Evolutionary conservation across 768 basidiomycete species (phyloP).

Genomic region (Cystofilobasidium capitatum): DNA sequence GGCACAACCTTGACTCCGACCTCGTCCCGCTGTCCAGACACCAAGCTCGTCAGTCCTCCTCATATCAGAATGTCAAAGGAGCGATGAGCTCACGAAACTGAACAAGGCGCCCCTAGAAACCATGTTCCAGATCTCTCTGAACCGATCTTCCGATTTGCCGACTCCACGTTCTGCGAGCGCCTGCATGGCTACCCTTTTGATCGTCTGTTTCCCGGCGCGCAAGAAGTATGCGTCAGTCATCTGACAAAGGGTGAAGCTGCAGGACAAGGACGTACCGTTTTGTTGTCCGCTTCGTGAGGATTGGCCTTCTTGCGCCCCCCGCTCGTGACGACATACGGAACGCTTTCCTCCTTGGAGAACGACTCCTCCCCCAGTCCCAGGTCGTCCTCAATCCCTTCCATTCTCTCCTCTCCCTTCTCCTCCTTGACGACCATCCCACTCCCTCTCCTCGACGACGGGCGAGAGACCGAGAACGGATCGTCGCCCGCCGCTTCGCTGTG

Average conservation of each 20-base stretch:
- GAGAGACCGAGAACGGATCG: too few relatives aligned
- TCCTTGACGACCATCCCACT: not conserved
- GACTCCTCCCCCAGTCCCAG: too few relatives aligned
- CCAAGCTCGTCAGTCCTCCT: not conserved
- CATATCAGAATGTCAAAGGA: not conserved
- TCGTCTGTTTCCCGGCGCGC: not conserved
- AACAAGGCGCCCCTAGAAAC: constrained; percentile 1
- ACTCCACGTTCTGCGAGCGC: constrained; percentile 5
- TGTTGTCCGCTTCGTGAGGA: constrained; percentile 3
- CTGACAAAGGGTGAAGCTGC: not conserved
- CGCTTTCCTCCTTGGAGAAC: too few relatives aligned
- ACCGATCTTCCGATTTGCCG: not conserved
- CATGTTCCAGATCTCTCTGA: constrained; percentile 11
- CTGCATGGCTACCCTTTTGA: constrained; percentile 13
- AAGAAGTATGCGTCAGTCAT: too few relatives aligned
- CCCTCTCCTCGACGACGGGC: not conserved
- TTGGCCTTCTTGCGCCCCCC: not conserved
- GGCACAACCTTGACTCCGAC: not conserved
- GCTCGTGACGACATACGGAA: too few relatives aligned
- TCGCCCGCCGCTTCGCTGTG: too few relatives aligned
- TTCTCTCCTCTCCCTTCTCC: not conserved
- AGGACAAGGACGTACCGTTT: not conserved
- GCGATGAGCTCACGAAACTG: not conserved
- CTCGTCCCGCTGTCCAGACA: not conserved
- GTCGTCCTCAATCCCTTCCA: not conserved